phyloP scores from a whole-genome alignment of 768 basidiomycete species.

The Dentipellis fragilis region DNA sequence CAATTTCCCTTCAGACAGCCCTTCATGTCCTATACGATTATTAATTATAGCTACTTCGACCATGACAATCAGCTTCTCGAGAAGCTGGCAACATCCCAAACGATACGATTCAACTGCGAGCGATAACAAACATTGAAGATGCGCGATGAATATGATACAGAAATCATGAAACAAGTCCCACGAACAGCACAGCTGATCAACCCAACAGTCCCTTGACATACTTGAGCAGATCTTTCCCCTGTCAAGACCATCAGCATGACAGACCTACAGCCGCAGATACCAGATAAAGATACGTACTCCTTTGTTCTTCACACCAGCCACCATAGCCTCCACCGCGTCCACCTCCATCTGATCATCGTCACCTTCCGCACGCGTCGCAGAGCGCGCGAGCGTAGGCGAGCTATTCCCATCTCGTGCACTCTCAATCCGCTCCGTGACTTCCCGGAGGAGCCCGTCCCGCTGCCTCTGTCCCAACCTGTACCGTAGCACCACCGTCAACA shows the following conservation, averaged over 20 bases:
- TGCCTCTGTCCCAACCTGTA: constrained; percentile 54
- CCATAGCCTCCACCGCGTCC: constrained; percentile 60
- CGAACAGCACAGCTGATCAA: neutral
- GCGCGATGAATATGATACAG: neutral
- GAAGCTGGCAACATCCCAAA: too few species aligned
- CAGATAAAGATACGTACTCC: constrained; percentile 43
- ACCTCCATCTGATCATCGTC: constrained; percentile 21
- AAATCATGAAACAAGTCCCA: neutral
- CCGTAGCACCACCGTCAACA: constrained; percentile 57
- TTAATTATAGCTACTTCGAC: too few species aligned
- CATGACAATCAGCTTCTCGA: too few species aligned
- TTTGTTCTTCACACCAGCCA: constrained; percentile 61
- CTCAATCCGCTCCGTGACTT: neutral
- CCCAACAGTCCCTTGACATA: constrained; percentile 12
- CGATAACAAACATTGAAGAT: neutral
- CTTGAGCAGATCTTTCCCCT: constrained; percentile 34
- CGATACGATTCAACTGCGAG: too few species aligned
- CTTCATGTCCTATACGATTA: too few species aligned
- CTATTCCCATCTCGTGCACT: constrained; percentile 6
- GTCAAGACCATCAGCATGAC: constrained; percentile 5
- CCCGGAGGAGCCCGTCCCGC: constrained; percentile 28
- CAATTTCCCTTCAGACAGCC: too few species aligned
- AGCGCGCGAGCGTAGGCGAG: constrained; percentile 11
- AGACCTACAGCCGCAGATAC: too few species aligned
- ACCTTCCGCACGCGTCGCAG: constrained; percentile 24